These are phyloP conservation scores for Pseudohyphozyma bogoriensis DNA, from an alignment of 768 basidiomycete genomes.

Conservation along the genomic window DNA sequence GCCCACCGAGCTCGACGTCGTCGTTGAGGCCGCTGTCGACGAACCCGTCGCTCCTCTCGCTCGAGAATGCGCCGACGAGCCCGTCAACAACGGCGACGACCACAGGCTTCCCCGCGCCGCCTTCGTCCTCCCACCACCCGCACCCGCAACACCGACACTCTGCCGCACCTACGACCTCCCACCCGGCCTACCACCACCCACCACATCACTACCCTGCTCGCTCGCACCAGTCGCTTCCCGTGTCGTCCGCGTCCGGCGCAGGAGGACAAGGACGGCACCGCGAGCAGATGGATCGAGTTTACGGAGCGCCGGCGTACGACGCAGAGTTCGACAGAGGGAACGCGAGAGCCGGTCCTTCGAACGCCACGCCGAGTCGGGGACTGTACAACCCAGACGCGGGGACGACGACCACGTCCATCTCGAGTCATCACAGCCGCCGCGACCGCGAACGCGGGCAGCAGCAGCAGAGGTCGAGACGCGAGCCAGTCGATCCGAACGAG, in stretches of 20 bases:
- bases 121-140: background rate
- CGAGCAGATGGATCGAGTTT: background rate
- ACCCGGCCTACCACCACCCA: background rate
- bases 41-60: background rate
- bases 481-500: slow-evolving; percentile 5
- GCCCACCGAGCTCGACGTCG: background rate
- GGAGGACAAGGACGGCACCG: background rate
- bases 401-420: background rate
- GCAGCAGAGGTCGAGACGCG: background rate
- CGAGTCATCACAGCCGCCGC: background rate
- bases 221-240: background rate
- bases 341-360: background rate
- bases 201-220: background rate
- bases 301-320: slow-evolving; percentile 13
- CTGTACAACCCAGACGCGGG: background rate
- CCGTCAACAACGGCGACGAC: background rate
- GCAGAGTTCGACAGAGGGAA: slow-evolving; percentile 24
- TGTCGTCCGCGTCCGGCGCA: background rate
- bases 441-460: background rate
- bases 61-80: background rate
- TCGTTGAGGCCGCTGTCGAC: background rate
- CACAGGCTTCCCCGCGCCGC: background rate
- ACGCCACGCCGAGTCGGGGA: background rate
- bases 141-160: background rate
- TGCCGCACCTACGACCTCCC: background rate